Evolutionary conservation across 495 filamentous ascomycete genomes (phyloP), one percentile per base, ranked within the genome.

Genomic region (Paragyromitra xinjiangensis): DNA sequence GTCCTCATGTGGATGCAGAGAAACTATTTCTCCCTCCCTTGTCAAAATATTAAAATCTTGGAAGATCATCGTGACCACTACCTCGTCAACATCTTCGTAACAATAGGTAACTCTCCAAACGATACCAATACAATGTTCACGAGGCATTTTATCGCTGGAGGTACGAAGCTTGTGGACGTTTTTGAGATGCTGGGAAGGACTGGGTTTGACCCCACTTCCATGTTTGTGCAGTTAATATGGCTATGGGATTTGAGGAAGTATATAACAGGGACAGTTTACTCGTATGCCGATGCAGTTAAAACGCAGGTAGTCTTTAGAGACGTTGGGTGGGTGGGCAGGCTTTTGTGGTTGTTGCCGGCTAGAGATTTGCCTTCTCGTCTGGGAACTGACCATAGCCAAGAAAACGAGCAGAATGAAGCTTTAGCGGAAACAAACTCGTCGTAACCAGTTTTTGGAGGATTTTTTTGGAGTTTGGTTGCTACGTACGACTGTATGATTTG

Each of bases 1-100:
- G 29, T 69, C 34, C 53, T 69, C 14, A 45, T 69, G 16, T 69
- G 53, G 66, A 6, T 69, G 39, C 66, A 69, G 53, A 59, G 66
- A 59, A 53, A 51, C 39, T 69, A 69, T 19, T 58, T 58, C 14
- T 69, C 51, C 16, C 19, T 69, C 0, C 66, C 51, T 37, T 69
- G 14, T 34, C 66, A 69, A 16, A 69, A 58, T 59, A 19, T 59
- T 22, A 59, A 19, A 34, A 59, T 45, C 39, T 24, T 40, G 24
- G 39, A 45, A 59, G 51, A 59, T 4, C 37, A 24, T 24, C 39
- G 53, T 6, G 24, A 69, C 53, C 39, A 69, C 40, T 69, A 59
- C 66, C 24, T 59, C 24, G 53, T 69, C 51, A 44, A 69, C 39
- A 24, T 69, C 24, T 44, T 69, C 14, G 5, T 69, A 14, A 11